phyloP scores from a whole-genome alignment of 495 filamentous ascomycete genomes.

The Penicillium arizonense region DNA sequence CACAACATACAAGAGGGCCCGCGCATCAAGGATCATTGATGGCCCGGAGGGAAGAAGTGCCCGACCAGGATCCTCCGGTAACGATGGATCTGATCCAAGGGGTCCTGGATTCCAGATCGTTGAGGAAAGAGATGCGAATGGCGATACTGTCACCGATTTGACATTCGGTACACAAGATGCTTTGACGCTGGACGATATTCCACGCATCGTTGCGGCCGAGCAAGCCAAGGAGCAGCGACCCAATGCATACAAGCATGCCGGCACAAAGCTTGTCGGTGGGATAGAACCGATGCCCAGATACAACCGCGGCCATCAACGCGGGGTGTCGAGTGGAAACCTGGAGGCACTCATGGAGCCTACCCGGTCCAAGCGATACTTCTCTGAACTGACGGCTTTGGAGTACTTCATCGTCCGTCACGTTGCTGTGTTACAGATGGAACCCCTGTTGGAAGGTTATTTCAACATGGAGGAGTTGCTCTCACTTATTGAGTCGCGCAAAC shows the following conservation, averaged over 20 bases:
- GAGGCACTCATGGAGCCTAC: slow-evolving; percentile 33
- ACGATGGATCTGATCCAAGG: slow-evolving; percentile 55
- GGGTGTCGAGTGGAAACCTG: slow-evolving; percentile 65
- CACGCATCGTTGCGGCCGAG: slow-evolving; percentile 92
- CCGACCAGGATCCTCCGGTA: slow-evolving; percentile 77
- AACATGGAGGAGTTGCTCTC: slow-evolving; percentile 91
- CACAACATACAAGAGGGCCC: slow-evolving; percentile 83
- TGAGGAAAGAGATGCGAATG: slow-evolving; percentile 75
- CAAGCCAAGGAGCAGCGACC: slow-evolving; percentile 91
- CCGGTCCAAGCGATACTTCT: slow-evolving; percentile 81
- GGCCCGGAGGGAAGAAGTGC: slow-evolving; percentile 77
- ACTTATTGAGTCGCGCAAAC: slow-evolving; percentile 89
- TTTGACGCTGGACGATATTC: slow-evolving; percentile 93
- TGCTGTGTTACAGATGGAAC: slow-evolving; percentile 93
- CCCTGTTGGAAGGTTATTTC: slow-evolving; percentile 85
- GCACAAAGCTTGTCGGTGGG: slow-evolving; percentile 65
- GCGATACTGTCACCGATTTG: slow-evolving; percentile 69
- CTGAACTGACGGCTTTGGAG: slow-evolving; percentile 90
- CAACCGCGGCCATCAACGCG: slow-evolving; percentile 74
- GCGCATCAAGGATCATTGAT: slow-evolving; percentile 90
- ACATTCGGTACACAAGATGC: slow-evolving; percentile 90
- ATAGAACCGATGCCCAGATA: slow-evolving; percentile 66
- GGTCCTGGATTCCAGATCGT: slow-evolving; percentile 74
- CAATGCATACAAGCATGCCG: slow-evolving; percentile 74
- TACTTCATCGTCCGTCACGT: slow-evolving; percentile 97